Evolutionary conservation across 192 early-diverging fungal species (phyloP).

Genomic region (Linnemannia elongata): DNA sequence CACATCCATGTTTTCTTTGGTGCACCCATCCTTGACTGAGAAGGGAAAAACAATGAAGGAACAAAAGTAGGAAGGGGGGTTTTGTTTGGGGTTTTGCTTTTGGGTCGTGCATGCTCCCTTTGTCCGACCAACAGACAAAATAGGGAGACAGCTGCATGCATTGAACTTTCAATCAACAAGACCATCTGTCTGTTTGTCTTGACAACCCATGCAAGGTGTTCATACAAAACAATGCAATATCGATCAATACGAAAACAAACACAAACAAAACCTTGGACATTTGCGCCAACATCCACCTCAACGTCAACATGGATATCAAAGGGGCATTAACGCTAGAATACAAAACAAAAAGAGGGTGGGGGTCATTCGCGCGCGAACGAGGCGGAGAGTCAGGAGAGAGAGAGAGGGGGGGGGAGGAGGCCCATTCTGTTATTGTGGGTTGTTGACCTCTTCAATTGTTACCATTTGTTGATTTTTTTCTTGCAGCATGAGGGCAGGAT

Average conservation of each 20-base stretch:
- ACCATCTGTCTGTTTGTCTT: not conserved
- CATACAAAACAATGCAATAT: not conserved
- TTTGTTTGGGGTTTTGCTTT: not conserved
- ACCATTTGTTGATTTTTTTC: not conserved
- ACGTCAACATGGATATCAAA: not conserved
- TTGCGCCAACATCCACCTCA: not conserved
- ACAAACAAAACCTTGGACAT: not conserved
- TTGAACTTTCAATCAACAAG: not conserved
- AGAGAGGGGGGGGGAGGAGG: not conserved
- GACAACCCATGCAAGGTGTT: not conserved
- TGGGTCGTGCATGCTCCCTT: not conserved
- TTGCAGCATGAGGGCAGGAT: not conserved
- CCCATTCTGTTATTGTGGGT: not conserved
- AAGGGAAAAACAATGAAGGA: not conserved
- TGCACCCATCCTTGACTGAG: not conserved
- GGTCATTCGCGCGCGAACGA: not conserved
- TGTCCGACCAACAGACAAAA: slow-evolving; percentile 4
- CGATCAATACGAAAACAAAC: not conserved
- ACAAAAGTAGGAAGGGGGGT: not conserved
- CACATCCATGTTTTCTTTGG: not conserved
- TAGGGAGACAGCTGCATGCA: slow-evolving; percentile 5
- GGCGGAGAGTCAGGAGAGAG: not conserved
- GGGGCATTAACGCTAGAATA: not conserved
- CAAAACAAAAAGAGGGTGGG: not conserved
- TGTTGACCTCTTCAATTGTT: not conserved